Base-by-base conservation (phyloP, 768 basidiomycete genomes). In the Lenzites betulinus region DNA sequence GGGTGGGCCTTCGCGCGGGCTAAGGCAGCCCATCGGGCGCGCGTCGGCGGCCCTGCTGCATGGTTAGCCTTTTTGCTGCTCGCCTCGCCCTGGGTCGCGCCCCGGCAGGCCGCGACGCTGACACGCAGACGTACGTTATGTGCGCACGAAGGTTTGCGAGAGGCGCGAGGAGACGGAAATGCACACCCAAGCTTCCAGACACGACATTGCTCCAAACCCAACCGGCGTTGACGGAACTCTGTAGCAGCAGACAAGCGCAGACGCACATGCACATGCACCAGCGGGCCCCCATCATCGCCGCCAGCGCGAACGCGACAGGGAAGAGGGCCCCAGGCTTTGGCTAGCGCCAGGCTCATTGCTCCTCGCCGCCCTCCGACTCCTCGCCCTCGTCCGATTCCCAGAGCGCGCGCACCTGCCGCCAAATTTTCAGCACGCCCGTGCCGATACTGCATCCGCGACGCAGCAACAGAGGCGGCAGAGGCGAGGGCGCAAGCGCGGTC, bases 351-450 rank as follows among this genome's bases (percentile, higher is more conserved):
- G 12, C 22, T 18, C 41, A n/a, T 20, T 26, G 9, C 18, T 51
- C 49, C 42, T 16, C 20, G 50, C 23, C 49, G 57, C 12, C 20
- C 9, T 33, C 36, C 15, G 16, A 39, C n/a, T 35, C 9, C 15
- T 9, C 59, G 53, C 15, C 44, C 54, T 16, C 47, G 30, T 33
- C 23, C 23, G 41, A 52, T 28, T 64, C 67, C 86, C 86, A 87
- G 48, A 82, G 70, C 47, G 71, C 70, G 58, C 77, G 78, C 35
- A 76, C 83, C 49, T 80, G 73, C 54, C 83, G 82, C 90, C 89
- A 92, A 54, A 91, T 80, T 75, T 92, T 92, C 67, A 83, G 67
- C 36, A 89, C 83, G 25, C 90, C 90, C 15, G 87, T 90, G 63
- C 89, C 84, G 65, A 90, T 84, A 68, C 90, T 92, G 67, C 51